Percentiles rank a stretch among this genome's conserved stretches.
Evolutionary conservation across 257 asterid species (phyloP).

Genomic region (Salvia hispanica): DNA sequence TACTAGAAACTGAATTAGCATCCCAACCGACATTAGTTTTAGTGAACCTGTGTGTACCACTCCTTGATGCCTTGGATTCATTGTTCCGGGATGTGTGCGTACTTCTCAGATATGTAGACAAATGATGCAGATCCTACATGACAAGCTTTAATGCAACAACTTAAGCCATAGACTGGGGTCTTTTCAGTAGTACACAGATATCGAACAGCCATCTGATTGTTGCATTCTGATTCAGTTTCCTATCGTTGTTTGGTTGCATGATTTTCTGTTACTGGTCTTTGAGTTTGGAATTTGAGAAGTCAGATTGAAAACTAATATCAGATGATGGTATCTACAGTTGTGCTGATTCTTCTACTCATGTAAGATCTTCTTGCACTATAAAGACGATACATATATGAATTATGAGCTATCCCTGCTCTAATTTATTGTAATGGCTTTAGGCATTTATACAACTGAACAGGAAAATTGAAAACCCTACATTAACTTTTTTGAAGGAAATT

Average conservation of each 20-base stretch:
- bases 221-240: constrained; percentile 36
- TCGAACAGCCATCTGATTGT: constrained; percentile 36
- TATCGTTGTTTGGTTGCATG: constrained; percentile 36
- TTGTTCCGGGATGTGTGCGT: constrained; percentile 26
- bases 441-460: constrained; percentile 13
- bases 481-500: neutral
- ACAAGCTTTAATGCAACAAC: constrained; percentile 28
- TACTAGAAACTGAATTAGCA: constrained; percentile 22
- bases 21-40: constrained; percentile 14
- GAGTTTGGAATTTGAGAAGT: constrained; percentile 40
- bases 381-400: constrained; percentile 23
- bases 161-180: constrained; percentile 27
- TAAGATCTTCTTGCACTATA: constrained; percentile 45
- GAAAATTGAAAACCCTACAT: neutral
- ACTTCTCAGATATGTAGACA: constrained; percentile 19
- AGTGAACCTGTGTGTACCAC: constrained; percentile 7
- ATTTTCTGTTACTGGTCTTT: constrained; percentile 41
- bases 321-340: constrained; percentile 45
- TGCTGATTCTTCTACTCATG: constrained; percentile 43
- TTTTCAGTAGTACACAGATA: constrained; percentile 25
- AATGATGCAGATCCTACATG: constrained; percentile 7
- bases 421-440: constrained; percentile 8
- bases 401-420: constrained; percentile 11
- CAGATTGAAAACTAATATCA: constrained; percentile 38
- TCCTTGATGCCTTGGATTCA: constrained; percentile 6